Evolutionary conservation across 2,329 filamentous ascomycete species (phyloP).

Genomic region (Exophiala sp.): DNA sequence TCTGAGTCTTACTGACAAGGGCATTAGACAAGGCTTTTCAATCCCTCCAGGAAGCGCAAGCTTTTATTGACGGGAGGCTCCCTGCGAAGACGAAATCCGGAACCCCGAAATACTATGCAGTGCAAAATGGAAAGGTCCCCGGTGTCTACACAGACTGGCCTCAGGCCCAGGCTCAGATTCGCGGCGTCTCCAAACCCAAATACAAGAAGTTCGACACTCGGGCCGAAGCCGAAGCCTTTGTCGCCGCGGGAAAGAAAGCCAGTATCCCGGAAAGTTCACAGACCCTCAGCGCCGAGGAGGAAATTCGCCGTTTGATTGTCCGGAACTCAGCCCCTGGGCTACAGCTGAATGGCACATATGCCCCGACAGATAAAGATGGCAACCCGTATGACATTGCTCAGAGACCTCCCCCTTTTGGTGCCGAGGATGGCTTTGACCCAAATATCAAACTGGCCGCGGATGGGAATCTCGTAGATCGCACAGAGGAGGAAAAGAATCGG

Average conservation of each 20-base stretch:
- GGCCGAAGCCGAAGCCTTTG: slow-evolving; percentile 72
- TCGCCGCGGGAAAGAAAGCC: slow-evolving; percentile 42
- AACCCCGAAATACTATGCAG: slow-evolving; percentile 51
- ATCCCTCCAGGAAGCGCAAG: slow-evolving; percentile 67
- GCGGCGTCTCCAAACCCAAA: slow-evolving; percentile 61
- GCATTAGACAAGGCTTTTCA: slow-evolving; percentile 70
- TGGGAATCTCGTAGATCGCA: slow-evolving; percentile 53
- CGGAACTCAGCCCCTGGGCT: slow-evolving; percentile 33
- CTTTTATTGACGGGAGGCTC: slow-evolving; percentile 62
- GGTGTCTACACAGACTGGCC: slow-evolving; percentile 63
- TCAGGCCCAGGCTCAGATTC: slow-evolving; percentile 66
- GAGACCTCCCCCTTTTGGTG: slow-evolving; percentile 50
- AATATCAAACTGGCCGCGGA: slow-evolving; percentile 51
- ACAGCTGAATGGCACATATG: slow-evolving; percentile 36
- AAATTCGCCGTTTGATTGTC: slow-evolving; percentile 27
- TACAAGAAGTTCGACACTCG: slow-evolving; percentile 64
- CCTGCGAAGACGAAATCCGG: slow-evolving; percentile 33
- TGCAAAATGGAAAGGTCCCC: slow-evolving; percentile 52
- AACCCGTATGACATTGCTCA: slow-evolving; percentile 47
- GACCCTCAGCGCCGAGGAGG: slow-evolving; percentile 23
- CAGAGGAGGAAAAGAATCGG: slow-evolving; percentile 43
- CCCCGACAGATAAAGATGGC: slow-evolving; percentile 40
- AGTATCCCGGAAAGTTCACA: slow-evolving; percentile 9
- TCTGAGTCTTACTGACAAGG: slow-evolving; percentile 5
- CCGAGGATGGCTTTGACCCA: slow-evolving; percentile 58